Evolutionary conservation across 2,329 filamentous ascomycete species (phyloP), one percentile per base, ranked within the genome.

Genomic region (Delphinella strobiligena): DNA sequence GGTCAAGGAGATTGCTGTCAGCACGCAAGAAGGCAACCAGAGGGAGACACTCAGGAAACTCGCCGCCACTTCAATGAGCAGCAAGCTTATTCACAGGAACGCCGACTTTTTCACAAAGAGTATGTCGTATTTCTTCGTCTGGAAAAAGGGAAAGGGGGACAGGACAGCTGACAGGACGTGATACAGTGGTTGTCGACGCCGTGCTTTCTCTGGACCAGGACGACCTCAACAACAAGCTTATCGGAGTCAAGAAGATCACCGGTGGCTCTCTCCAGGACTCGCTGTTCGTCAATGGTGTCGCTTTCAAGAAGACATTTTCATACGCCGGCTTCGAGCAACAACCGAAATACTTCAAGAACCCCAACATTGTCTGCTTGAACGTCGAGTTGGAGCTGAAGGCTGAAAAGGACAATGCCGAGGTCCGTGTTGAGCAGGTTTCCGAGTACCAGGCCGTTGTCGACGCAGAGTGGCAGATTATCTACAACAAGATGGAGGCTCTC

Each of bases 361-460:
- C 91, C 45, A 93, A 93, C 72, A 93, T 98, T 51, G 84, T 95
- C 45, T 96, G 89, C 65, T 68, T 98, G 52, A 98, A 96, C 61
- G 91, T 98, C 52, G 91, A 98, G 67, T 74, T 98, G 46, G 91
- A 98, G 68, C 72, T 98, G 52, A 98, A 98, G 78, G 89, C 85
- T 46, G 91, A 98, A 64, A 98, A 95, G 73, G 91, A 98, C 68
- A 98, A 98, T 56, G 91, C 91, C 44, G 91, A 98, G 69, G 87
- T 98, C 47, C 81, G 91, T 44, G 88, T 98, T 43, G 91, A 96
- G 66, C 88, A 96, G 64, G 91, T 98, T 38, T 93, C 89, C 15
- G 91, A 98, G 67, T 98, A 98, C 69, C 91, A 98, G 68, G 91
- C 91, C 47, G 95, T 98, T 52, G 91, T 98, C 59, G 91, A 98